Conservation (phyloP, 176 grass and related monocot genomes). For the Raddia guianensis region DNA sequence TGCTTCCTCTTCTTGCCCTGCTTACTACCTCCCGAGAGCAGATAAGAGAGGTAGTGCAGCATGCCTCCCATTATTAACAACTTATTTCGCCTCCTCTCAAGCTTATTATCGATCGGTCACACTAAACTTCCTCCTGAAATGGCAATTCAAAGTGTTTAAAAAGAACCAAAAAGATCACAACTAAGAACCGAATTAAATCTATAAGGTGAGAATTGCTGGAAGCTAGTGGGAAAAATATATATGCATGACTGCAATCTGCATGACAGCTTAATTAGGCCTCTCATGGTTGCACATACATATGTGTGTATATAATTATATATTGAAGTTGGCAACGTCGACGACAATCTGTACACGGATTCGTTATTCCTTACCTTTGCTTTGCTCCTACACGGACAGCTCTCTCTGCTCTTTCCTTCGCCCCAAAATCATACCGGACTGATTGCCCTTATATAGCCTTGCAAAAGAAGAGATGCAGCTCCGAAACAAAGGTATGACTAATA, state of each 20-base stretch:
- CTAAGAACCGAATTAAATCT: neutral
- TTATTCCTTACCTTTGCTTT: conserved; percentile 24
- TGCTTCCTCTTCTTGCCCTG: conserved; percentile 60
- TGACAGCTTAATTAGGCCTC: neutral
- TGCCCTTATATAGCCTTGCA: neutral
- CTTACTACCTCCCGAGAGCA: conserved; percentile 37
- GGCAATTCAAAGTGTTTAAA: neutral
- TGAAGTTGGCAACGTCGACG: neutral
- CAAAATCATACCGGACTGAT: neutral
- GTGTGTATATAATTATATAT: neutral
- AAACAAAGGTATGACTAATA: conserved; percentile 27
- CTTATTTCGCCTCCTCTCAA: neutral
- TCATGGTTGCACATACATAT: neutral
- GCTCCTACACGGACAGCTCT: neutral
- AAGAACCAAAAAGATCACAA: neutral
- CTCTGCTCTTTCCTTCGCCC: neutral
- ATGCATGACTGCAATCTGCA: neutral
- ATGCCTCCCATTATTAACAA: conserved; percentile 50
- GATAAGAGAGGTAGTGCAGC: conserved; percentile 53
- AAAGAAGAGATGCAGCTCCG: neutral
- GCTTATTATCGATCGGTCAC: neutral
- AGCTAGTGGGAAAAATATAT: neutral
- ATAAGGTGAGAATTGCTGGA: neutral
- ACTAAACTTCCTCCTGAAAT: neutral
- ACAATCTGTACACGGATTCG: conserved; percentile 22